Conservation (phyloP, 768 basidiomycete genomes). For the Pisolithus sp. region DNA sequence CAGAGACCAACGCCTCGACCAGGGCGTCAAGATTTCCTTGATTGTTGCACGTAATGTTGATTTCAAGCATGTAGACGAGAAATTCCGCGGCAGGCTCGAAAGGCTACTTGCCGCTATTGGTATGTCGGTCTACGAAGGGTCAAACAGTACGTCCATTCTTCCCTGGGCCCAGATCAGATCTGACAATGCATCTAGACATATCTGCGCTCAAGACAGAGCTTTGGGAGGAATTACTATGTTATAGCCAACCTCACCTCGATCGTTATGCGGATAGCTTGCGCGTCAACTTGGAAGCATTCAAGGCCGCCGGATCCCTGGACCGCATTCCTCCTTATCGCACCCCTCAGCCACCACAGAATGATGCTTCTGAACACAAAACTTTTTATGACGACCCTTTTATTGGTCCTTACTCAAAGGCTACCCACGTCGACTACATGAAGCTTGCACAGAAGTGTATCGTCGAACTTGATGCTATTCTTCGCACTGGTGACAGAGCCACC, state of each 20-base stretch:
- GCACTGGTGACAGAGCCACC: no score
- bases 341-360: background rate
- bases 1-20: background rate
- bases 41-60: background rate
- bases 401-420: no score
- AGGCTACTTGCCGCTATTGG: background rate
- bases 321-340: background rate
- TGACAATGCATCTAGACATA: background rate
- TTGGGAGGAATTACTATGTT: background rate
- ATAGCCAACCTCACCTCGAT: background rate
- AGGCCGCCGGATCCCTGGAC: background rate
- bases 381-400: no score
- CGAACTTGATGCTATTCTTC: no score
- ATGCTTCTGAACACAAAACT: no score
- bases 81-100: background rate
- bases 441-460: no score
- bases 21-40: background rate
- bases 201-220: background rate
- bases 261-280: background rate
- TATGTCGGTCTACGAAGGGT: background rate
- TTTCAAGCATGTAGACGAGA: background rate
- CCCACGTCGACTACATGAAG: no score
- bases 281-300: background rate
- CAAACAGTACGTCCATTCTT: background rate
- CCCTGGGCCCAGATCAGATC: background rate